These are phyloP conservation scores for Calocera viscosa DNA, from an alignment of 768 basidiomycete species.

Conservation along the genomic window DNA sequence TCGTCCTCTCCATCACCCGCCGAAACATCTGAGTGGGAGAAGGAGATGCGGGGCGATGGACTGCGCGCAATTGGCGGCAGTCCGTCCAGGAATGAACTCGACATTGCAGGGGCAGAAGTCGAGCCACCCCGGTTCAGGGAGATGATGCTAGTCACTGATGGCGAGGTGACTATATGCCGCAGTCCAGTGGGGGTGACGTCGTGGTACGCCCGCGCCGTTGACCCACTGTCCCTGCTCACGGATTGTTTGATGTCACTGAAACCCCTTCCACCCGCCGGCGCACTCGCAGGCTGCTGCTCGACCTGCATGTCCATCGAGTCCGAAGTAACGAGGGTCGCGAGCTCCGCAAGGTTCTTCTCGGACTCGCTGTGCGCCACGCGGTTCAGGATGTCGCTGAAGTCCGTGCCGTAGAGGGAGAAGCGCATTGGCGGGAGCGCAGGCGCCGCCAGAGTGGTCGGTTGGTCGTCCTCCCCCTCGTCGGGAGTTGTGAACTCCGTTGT, in stretches of 20 bases:
- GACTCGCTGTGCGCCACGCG: conserved; percentile 16
- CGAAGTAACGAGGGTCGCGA: background rate
- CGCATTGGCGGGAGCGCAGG: conserved; percentile 82
- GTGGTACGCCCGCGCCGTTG: background rate
- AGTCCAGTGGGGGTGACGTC: background rate
- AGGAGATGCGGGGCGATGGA: background rate
- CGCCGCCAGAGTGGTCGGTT: conserved; percentile 55
- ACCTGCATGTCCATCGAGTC: background rate
- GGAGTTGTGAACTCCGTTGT: background rate
- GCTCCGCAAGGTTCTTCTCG: background rate
- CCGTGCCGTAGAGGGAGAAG: conserved; percentile 72
- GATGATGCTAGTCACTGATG: background rate
- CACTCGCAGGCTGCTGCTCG: background rate
- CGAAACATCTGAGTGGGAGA: background rate
- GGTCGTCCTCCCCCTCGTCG: conserved; percentile 10
- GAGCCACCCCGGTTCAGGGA: background rate
- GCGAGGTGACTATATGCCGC: background rate
- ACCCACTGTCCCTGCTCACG: conserved; percentile 1
- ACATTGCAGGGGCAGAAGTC: background rate
- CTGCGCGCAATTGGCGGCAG: background rate
- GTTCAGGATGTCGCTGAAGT: conserved; percentile 45
- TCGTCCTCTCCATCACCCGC: background rate
- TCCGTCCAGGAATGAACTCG: background rate
- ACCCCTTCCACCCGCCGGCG: background rate
- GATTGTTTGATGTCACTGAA: background rate